Conservation (phyloP, 2,329 filamentous ascomycete genomes). For the Fusarium sp. region DNA sequence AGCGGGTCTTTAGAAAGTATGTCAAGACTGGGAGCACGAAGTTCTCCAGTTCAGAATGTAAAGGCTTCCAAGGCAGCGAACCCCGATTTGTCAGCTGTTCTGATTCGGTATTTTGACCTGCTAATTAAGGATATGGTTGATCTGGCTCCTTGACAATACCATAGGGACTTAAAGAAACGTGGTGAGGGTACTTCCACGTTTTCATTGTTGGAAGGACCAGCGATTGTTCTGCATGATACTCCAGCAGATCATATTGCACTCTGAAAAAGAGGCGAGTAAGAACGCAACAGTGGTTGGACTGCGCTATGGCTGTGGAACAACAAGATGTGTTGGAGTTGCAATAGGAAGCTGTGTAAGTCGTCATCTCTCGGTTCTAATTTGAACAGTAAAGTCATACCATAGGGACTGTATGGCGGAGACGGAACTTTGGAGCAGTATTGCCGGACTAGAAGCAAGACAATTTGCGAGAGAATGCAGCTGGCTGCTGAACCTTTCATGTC, state of each 20-base stretch:
- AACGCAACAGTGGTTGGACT: neutral
- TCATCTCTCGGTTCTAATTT: constrained; percentile 1
- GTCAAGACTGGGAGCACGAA: neutral
- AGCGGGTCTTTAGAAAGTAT: neutral
- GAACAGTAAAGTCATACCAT: constrained; percentile 9
- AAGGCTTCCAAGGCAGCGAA: neutral
- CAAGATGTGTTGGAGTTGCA: neutral
- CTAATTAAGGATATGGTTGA: neutral
- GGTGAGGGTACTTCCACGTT: neutral
- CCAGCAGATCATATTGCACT: neutral
- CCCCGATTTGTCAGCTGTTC: neutral
- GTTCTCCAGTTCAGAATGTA: neutral
- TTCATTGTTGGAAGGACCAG: neutral
- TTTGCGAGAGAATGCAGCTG: neutral
- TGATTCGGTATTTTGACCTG: neutral
- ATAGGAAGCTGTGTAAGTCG: neutral
- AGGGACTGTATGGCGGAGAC: neutral
- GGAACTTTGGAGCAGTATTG: neutral
- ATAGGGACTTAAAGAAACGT: neutral
- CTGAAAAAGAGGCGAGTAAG: neutral
- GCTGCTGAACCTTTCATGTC: neutral
- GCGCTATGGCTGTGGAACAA: neutral
- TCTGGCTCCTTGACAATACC: neutral
- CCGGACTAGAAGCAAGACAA: neutral
- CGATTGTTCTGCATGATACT: neutral